A percentile compares a stretch with the other conserved stretches of the same genome.
These are phyloP conservation scores for Suillus placidus DNA, from an alignment of 768 basidiomycete genomes.

Conservation along the genomic window DNA sequence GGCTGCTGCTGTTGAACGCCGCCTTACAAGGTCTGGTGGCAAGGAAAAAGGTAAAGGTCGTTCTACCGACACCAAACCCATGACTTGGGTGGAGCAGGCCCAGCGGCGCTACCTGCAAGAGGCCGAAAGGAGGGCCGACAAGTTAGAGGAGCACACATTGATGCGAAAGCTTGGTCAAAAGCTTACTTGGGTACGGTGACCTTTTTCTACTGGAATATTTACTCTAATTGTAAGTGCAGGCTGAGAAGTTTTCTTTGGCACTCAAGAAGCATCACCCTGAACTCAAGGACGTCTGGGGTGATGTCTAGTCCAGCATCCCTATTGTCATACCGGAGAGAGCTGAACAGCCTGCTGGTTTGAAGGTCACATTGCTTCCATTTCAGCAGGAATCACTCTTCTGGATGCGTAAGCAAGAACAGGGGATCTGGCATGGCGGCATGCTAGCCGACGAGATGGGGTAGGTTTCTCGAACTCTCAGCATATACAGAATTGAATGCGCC, in stretches of 20 bases:
- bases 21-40: conserved; percentile 31
- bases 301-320: conserved; percentile 66
- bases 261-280: conserved; percentile 77
- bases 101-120: conserved; percentile 21
- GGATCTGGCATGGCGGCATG: conserved; percentile 89
- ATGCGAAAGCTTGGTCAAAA: conserved; percentile 66
- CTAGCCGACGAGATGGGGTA: conserved; percentile 95
- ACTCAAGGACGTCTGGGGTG: conserved; percentile 84
- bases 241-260: conserved; percentile 68
- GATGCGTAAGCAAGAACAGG: conserved; percentile 93
- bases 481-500: conserved; percentile 13
- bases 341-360: conserved; percentile 81
- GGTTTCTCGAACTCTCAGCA: conserved; percentile 26
- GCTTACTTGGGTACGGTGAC: conserved; percentile 63
- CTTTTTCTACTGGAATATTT: conserved; percentile 14
- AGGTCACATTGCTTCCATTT: conserved; percentile 87
- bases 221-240: conserved; percentile 43
- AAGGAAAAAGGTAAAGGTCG: conserved; percentile 31
- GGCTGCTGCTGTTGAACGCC: conserved; percentile 58
- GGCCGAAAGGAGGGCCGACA: conserved; percentile 33
- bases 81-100: conserved; percentile 15
- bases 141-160: conserved; percentile 53
- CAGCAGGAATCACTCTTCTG: conserved; percentile 93
- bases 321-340: conserved; percentile 68
- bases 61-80: conserved; percentile 6